A percentile compares a stretch with the other conserved stretches of the same genome.
Conservation (phyloP, 192 early-diverging fungal species). For the Linnemannia elongata region DNA sequence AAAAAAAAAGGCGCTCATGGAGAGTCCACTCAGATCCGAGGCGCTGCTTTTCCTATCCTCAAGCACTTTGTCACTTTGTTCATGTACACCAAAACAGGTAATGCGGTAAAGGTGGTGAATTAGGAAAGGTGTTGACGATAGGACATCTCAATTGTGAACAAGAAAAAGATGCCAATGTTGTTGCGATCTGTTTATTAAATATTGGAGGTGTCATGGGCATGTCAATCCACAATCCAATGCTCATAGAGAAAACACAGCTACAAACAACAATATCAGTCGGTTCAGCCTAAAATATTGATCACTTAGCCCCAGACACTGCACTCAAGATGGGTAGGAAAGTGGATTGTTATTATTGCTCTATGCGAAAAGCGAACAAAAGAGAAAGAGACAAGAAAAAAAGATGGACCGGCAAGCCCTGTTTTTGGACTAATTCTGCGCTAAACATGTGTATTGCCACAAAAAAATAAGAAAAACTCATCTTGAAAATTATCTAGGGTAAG, state of each 20-base stretch:
- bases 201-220: too few relatives aligned
- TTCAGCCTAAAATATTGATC: too few relatives aligned
- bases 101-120: not conserved
- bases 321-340: too few relatives aligned
- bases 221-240: too few relatives aligned
- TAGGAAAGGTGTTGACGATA: not conserved
- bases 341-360: not conserved
- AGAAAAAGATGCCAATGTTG: not conserved
- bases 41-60: not conserved
- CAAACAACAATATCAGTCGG: too few relatives aligned
- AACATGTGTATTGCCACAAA: not conserved
- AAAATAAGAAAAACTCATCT: not conserved
- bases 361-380: not conserved
- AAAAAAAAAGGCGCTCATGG: not conserved
- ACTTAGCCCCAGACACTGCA: too few relatives aligned
- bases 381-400: not conserved
- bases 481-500: not conserved
- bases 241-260: too few relatives aligned
- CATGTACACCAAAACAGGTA: not conserved
- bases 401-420: conserved; percentile 5
- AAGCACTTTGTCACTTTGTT: not conserved
- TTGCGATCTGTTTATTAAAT: too few relatives aligned
- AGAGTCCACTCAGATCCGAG: not conserved
- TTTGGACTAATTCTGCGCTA: not conserved
- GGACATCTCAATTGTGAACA: not conserved